Evolutionary conservation across 768 basidiomycete genomes (phyloP).

Genomic region (Clavaria fumosa): DNA sequence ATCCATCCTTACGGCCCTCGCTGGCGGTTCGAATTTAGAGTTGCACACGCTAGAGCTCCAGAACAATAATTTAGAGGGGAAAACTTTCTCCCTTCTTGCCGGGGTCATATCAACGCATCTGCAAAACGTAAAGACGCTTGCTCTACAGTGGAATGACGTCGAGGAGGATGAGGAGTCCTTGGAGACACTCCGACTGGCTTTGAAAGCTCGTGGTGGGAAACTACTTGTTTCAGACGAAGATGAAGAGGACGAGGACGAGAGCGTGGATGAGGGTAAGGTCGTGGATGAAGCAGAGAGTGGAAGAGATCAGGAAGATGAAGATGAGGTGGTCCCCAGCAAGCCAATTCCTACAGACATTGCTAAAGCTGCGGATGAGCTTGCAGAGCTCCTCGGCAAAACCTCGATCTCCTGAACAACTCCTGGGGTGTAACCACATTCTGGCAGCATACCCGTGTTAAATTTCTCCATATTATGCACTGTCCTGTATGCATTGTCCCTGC

Average conservation of each 20-base stretch:
- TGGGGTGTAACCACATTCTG: no score
- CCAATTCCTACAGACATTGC: no score
- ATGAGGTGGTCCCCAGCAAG: constrained; percentile 13
- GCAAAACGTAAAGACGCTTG: constrained; percentile 45
- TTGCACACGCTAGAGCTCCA: constrained; percentile 70
- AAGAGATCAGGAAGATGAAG: constrained; percentile 16
- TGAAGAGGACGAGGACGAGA: constrained; percentile 55
- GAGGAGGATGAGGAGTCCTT: constrained; percentile 61
- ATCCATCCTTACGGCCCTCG: constrained; percentile 41
- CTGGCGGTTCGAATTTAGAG: constrained; percentile 54
- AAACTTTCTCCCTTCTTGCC: constrained; percentile 53
- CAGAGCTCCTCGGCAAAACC: constrained; percentile 53
- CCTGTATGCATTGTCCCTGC: not conserved
- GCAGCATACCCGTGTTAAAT: no score
- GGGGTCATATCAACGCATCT: constrained; percentile 47
- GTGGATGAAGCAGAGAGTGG: constrained; percentile 17
- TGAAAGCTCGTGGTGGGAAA: constrained; percentile 54
- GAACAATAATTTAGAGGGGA: constrained; percentile 77
- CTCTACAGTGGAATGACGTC: constrained; percentile 83
- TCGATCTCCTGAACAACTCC: constrained; percentile 21
- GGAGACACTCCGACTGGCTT: constrained; percentile 32
- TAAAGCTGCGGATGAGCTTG: constrained; percentile 45
- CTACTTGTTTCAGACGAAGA: constrained; percentile 65
- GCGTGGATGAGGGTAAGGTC: constrained; percentile 33
- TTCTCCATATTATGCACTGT: no score